These are phyloP conservation scores for Acanthamoeba sp. DNA, from an alignment of 208 protist genomes.

Conservation along the genomic window DNA sequence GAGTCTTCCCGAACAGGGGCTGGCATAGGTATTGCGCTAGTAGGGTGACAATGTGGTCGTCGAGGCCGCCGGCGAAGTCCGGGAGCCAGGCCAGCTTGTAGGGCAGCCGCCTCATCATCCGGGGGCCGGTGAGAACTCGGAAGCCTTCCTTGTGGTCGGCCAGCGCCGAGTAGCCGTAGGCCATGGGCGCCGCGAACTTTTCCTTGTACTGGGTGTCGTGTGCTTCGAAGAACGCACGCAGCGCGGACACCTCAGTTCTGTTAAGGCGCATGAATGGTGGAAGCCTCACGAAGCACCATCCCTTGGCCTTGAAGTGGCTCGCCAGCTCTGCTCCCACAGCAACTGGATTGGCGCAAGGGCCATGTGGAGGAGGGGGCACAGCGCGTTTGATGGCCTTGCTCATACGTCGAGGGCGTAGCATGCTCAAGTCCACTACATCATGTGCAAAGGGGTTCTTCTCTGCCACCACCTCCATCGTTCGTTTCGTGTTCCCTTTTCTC, in stretches of 20 bases:
- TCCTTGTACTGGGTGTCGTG: background rate
- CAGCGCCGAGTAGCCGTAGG: background rate
- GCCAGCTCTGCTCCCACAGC: no score
- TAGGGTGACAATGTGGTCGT: background rate
- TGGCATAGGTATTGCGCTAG: background rate
- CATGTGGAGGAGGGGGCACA: no score
- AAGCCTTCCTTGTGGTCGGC: slow-evolving; percentile 2
- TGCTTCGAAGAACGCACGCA: background rate
- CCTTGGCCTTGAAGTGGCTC: background rate
- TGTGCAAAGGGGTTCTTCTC: no score
- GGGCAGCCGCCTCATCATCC: background rate
- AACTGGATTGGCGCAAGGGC: no score
- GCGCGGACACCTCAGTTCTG: background rate
- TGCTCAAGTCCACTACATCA: no score
- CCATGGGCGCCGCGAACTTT: background rate
- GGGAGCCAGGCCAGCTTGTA: background rate
- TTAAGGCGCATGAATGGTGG: background rate
- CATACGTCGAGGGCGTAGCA: no score
- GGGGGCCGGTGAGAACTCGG: background rate
- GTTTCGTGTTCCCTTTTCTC: no score
- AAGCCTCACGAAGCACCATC: background rate
- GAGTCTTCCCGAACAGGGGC: background rate
- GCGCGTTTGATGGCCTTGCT: no score
- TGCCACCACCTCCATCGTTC: no score
- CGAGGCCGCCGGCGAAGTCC: background rate